Conservation (phyloP, 805 yeast genomes). For the Vanderwaltozyma polyspora region DNA sequence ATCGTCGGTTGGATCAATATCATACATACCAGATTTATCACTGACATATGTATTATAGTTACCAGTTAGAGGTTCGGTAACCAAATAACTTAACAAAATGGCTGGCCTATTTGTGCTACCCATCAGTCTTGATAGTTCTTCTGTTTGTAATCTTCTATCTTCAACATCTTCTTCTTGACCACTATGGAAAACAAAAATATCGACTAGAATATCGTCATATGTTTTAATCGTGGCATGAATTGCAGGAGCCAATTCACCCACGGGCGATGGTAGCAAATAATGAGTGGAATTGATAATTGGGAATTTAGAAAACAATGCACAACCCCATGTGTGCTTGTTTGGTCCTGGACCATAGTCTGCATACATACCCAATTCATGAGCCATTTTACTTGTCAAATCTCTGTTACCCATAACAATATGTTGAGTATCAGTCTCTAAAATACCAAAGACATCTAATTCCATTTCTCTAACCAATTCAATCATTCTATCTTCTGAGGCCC, state of each 20-base stretch:
- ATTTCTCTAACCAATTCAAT: slow-evolving; percentile 69
- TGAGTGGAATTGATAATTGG: slow-evolving; percentile 87
- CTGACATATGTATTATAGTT: slow-evolving; percentile 89
- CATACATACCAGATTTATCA: slow-evolving; percentile 75
- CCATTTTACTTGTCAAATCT: slow-evolving; percentile 81
- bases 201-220: slow-evolving; percentile 67
- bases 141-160: slow-evolving; percentile 80
- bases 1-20: slow-evolving; percentile 86
- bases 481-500: slow-evolving; percentile 94
- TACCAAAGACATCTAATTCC: slow-evolving; percentile 82
- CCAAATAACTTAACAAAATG: slow-evolving; percentile 79
- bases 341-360: slow-evolving; percentile 98
- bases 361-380: slow-evolving; percentile 89
- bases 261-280: slow-evolving; percentile 89
- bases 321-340: slow-evolving; percentile 97
- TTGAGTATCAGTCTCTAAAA: slow-evolving; percentile 88
- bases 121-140: slow-evolving; percentile 69
- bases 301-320: slow-evolving; percentile 82
- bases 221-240: slow-evolving; percentile 91
- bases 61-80: slow-evolving; percentile 77
- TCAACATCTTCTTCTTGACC: slow-evolving; percentile 97
- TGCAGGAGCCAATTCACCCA: slow-evolving; percentile 96
- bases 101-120: slow-evolving; percentile 73
- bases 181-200: slow-evolving; percentile 92
- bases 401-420: slow-evolving; percentile 91